Percentiles rank a stretch among this genome's conserved stretches.
Conservation (phyloP, 176 grass and related monocot species). For the Rhynchospora tenuis region DNA sequence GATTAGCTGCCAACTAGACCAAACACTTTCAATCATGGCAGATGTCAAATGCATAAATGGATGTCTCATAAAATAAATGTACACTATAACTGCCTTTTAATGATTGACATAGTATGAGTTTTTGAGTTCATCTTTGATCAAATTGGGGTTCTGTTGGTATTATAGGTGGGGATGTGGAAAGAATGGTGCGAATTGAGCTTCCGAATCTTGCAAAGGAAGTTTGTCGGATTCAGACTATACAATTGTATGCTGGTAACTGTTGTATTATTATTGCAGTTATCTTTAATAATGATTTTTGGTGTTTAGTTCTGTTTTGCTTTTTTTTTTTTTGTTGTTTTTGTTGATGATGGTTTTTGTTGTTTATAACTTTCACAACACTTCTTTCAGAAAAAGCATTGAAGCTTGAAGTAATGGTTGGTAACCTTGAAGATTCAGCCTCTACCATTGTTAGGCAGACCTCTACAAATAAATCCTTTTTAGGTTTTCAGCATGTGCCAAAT, state of each 20-base stretch:
- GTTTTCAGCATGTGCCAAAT: slow-evolving; percentile 27
- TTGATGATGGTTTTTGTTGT: not conserved
- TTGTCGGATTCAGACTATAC: slow-evolving; percentile 7
- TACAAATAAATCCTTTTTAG: slow-evolving; percentile 37
- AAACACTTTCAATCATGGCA: not conserved
- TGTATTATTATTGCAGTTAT: not conserved
- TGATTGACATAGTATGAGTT: not conserved
- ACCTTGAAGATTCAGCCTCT: slow-evolving; percentile 83
- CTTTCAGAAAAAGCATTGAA: slow-evolving; percentile 82
- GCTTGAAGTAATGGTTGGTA: slow-evolving; percentile 91
- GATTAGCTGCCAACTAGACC: no score
- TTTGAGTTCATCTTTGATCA: not conserved
- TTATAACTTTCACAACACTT: not conserved
- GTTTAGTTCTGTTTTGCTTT: not conserved
- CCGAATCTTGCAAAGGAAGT: slow-evolving; percentile 12
- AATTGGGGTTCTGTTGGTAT: not conserved
- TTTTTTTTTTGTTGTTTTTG: not conserved
- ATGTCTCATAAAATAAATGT: not conserved
- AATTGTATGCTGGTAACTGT: slow-evolving; percentile 16
- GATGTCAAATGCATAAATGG: not conserved
- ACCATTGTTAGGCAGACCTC: slow-evolving; percentile 52
- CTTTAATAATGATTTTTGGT: not conserved
- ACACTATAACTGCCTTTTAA: not conserved
- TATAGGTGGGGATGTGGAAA: not conserved
- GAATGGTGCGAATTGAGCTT: slow-evolving; percentile 1